Base-by-base conservation (phyloP, 306 rosid species). In the Medicago lupulina region DNA sequence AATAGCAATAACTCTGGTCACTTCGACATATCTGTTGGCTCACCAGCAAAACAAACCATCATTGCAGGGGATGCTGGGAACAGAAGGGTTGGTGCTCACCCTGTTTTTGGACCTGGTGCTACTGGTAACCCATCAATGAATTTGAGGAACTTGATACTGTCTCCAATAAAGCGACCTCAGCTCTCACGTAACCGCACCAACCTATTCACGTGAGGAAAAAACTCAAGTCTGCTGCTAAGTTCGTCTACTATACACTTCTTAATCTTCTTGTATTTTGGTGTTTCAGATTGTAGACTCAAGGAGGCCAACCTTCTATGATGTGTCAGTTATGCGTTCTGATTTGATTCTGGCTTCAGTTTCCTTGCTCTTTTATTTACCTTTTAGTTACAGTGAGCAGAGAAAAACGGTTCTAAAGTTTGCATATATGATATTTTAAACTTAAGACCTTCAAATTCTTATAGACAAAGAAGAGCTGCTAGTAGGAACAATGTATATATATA, bases 151-250 rank as follows among this genome's bases (percentile, higher is more conserved):
- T 67, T 95, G 82, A 86, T 95, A 81, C 83, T 95, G 59, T 95
- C 99, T 81, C 99, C 99, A 73, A 92, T 95, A 54, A 95, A 95
- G 78, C 86, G 99, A 74, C 98, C 98, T 77, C 97, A 90, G 85
- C 97, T 86, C 82, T 88, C 98, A 21, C 97, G 97, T 62, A 91
- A 83, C 76, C 97, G 98, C 69, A 79, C 89, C 63, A 95, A 95
- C 16, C 51, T 95, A 82, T 95, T 95, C 88, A 87, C 96, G 92
- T 95, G 83, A 87, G 89, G 64, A 55, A 11, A 19, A 60, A 46
- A 57, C 66, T 49, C 38, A 38, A 55, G 41, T 70, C 76, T 55
- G 6, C 76, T 55, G 6, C 53, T 13, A 74, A 62, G 65, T 58
- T 10, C 17, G 64, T 70, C 28, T 34, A 11, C 10, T 49, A 9